Evolutionary conservation across 352 stramenopile genomes (phyloP).

Genomic region (Pythium pectinolyticum): DNA sequence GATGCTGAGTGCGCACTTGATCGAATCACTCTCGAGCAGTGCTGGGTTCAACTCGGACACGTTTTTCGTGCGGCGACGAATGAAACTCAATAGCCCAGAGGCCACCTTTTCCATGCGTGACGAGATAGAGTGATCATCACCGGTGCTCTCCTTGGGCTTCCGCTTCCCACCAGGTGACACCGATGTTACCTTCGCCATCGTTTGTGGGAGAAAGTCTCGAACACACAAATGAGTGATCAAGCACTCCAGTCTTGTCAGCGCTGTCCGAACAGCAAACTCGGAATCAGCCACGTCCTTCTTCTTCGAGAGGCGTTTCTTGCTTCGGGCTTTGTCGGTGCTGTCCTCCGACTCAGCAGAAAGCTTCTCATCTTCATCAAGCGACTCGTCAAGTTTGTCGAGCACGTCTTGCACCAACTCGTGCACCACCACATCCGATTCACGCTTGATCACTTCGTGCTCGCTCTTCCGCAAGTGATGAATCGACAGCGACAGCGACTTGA

Average conservation of each 20-base stretch:
- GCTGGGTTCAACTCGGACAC: conserved; percentile 49
- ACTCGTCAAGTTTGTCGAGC: conserved; percentile 56
- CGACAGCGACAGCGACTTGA: conserved; percentile 65
- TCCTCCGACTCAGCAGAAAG: conserved; percentile 27
- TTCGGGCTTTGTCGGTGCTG: conserved; percentile 23
- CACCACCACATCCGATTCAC: conserved; percentile 74
- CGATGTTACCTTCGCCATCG: not conserved
- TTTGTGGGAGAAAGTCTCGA: conserved; percentile 53
- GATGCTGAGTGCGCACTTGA: conserved; percentile 66
- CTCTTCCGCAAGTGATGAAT: conserved; percentile 71
- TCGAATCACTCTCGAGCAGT: conserved; percentile 54
- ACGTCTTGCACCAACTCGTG: conserved; percentile 71
- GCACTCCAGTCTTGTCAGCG: conserved; percentile 59
- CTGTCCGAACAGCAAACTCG: conserved; percentile 66
- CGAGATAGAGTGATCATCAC: not conserved
- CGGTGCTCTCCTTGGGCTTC: conserved; percentile 6
- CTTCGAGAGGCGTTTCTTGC: conserved; percentile 26
- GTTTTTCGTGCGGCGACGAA: conserved; percentile 50
- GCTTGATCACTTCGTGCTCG: conserved; percentile 76
- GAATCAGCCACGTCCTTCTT: conserved; percentile 60
- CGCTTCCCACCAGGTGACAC: conserved; percentile 9
- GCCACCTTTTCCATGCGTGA: conserved; percentile 44
- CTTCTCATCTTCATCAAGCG: conserved; percentile 55
- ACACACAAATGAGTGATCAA: conserved; percentile 63
- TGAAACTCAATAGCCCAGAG: conserved; percentile 36